These are phyloP conservation scores for Silene conica DNA, from an alignment of 148 eudicot species.

Conservation along the genomic window DNA sequence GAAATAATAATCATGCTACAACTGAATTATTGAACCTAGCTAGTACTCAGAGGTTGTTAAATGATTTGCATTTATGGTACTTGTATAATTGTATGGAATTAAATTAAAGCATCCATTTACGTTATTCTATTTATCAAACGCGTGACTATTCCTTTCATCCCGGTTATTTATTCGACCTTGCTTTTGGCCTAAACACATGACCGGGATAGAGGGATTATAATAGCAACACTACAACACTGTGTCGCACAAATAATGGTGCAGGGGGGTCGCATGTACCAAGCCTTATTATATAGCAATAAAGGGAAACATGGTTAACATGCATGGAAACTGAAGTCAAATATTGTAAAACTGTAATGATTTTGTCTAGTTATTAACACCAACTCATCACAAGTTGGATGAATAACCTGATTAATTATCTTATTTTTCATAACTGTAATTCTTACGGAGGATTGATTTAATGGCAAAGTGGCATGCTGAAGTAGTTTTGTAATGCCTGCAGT, in stretches of 20 bases:
- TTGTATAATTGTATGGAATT: not conserved
- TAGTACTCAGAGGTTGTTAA: not conserved
- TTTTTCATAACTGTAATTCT: too few relatives aligned
- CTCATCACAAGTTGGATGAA: not conserved
- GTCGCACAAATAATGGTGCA: not conserved
- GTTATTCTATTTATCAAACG: not conserved
- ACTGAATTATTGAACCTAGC: not conserved
- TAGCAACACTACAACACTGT: not conserved
- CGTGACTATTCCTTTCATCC: too few relatives aligned
- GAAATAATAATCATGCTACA: not conserved
- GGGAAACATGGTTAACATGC: too few relatives aligned
- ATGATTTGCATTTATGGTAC: not conserved
- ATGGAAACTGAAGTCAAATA: not conserved
- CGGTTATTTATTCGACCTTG: too few relatives aligned
- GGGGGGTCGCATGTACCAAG: too few relatives aligned
- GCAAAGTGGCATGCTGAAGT: not conserved
- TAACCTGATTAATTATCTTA: not conserved
- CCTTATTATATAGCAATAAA: too few relatives aligned
- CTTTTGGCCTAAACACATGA: too few relatives aligned
- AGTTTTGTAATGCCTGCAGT: slow-evolving; percentile 41
- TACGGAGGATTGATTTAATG: not conserved
- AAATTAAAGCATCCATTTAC: not conserved
- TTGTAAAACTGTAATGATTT: too few relatives aligned
- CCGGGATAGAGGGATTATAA: too few relatives aligned
- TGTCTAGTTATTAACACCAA: not conserved